Evolutionary conservation across 345 rosid species (phyloP).

Genomic region (Hirschfeldia incana): DNA sequence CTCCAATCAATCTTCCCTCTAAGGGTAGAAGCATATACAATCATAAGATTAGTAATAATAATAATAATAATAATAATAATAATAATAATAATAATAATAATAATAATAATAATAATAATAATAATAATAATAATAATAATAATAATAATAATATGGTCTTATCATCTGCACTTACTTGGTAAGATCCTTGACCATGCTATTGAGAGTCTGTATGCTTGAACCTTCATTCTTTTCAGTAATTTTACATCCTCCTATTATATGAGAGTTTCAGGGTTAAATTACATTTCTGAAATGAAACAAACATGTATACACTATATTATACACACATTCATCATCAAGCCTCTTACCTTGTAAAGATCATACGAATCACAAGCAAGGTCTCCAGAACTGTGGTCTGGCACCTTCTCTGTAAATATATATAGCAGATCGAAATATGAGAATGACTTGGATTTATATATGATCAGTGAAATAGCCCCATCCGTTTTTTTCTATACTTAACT

Average conservation of each 20-base stretch:
- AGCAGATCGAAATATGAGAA: background rate
- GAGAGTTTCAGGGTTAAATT: background rate
- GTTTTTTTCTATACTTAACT: background rate
- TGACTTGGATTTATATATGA: background rate
- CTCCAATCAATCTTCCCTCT: slow-evolving; percentile 46
- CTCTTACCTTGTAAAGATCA: slow-evolving; percentile 17
- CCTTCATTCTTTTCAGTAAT: slow-evolving; percentile 39
- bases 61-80: background rate
- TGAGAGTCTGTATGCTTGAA: slow-evolving; percentile 50
- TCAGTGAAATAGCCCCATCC: background rate
- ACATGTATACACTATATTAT: background rate
- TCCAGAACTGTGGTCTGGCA: slow-evolving; percentile 6
- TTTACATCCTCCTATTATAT: slow-evolving; percentile 37
- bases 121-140: background rate
- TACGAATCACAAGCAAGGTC: slow-evolving; percentile 24
- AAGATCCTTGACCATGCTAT: slow-evolving; percentile 55
- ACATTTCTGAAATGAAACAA: background rate
- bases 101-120: too few relatives aligned
- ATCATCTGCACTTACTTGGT: slow-evolving; percentile 24
- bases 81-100: background rate
- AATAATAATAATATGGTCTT: background rate
- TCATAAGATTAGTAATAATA: background rate
- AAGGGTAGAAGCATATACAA: background rate
- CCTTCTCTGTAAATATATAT: slow-evolving; percentile 13
- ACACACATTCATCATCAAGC: background rate